phyloP scores from a whole-genome alignment of 2,329 filamentous ascomycete genomes.

The Ascochyta viciae-villosae region DNA sequence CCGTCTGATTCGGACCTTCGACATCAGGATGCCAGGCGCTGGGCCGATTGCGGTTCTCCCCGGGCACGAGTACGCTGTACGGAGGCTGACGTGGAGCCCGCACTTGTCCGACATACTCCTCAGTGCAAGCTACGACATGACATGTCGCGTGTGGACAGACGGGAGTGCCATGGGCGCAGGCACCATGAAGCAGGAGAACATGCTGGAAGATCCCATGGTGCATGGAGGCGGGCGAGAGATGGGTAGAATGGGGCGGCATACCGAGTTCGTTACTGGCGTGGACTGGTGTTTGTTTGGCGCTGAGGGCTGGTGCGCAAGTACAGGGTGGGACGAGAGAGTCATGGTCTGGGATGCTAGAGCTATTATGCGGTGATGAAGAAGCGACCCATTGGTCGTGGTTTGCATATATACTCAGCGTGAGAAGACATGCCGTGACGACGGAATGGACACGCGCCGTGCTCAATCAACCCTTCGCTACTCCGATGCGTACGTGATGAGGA shows the following conservation, averaged over 20 bases:
- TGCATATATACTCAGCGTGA: not conserved
- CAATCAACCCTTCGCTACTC: too few relatives aligned
- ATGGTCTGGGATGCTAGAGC: slow-evolving; percentile 88
- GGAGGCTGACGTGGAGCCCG: slow-evolving; percentile 88
- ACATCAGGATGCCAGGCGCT: slow-evolving; percentile 76
- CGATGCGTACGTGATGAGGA: too few relatives aligned
- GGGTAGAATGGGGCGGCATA: slow-evolving; percentile 89
- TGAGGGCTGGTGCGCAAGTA: slow-evolving; percentile 94
- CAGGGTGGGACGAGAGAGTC: slow-evolving; percentile 91
- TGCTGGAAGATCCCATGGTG: slow-evolving; percentile 47
- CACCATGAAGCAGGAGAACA: slow-evolving; percentile 40
- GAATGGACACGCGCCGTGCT: too few relatives aligned
- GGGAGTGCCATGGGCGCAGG: slow-evolving; percentile 62
- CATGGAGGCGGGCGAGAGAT: slow-evolving; percentile 70
- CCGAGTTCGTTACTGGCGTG: slow-evolving; percentile 93
- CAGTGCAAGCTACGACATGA: slow-evolving; percentile 97
- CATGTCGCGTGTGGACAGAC: slow-evolving; percentile 91
- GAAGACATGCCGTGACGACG: not conserved
- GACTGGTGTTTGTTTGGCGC: slow-evolving; percentile 98
- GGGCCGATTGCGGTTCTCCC: slow-evolving; percentile 77
- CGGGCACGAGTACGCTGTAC: slow-evolving; percentile 90
- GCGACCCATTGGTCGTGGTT: too few relatives aligned
- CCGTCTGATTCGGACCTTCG: slow-evolving; percentile 84
- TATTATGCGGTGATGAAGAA: slow-evolving; percentile 56
- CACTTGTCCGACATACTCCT: slow-evolving; percentile 89